A percentile compares a stretch with the other conserved stretches of the same genome.
Evolutionary conservation across 2,329 filamentous ascomycete genomes (phyloP).

Genomic region (Endothia cerciana): DNA sequence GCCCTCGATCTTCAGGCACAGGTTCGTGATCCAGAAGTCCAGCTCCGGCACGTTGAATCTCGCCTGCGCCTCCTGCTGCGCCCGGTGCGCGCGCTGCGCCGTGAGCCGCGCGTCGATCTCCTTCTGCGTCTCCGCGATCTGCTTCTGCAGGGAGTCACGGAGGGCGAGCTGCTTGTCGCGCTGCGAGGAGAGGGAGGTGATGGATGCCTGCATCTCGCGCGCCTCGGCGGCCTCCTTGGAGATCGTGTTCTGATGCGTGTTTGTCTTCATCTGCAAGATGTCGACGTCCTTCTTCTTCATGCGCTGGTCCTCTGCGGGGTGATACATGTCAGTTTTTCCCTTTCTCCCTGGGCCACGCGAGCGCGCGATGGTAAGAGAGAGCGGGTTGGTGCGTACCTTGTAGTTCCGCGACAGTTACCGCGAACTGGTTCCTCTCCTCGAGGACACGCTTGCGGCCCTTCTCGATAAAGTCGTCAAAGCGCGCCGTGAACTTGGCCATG

Average conservation of each 20-base stretch:
- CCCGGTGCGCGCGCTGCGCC: conserved; percentile 73
- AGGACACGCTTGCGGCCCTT: conserved; percentile 85
- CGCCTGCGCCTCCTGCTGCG: conserved; percentile 79
- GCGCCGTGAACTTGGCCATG: conserved; percentile 89
- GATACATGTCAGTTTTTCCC: conserved; percentile 1
- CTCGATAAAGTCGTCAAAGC: conserved; percentile 94
- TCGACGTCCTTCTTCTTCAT: conserved; percentile 89
- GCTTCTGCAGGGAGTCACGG: conserved; percentile 60
- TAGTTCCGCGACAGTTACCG: conserved; percentile 84
- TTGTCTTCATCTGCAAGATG: conserved; percentile 73
- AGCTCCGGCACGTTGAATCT: conserved; percentile 91
- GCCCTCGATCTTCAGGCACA: conserved; percentile 88
- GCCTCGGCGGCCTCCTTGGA: conserved; percentile 77
- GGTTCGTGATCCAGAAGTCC: conserved; percentile 91
- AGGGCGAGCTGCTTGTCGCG: conserved; percentile 62
- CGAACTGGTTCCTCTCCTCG: conserved; percentile 93
- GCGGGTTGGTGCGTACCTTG: conserved; percentile 65
- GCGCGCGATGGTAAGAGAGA: neutral
- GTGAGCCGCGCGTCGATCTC: conserved; percentile 71
- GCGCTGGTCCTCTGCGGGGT: conserved; percentile 76
- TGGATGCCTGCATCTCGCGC: conserved; percentile 71
- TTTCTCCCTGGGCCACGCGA: conserved; percentile 13
- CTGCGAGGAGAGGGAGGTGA: conserved; percentile 61
- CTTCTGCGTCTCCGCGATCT: conserved; percentile 69
- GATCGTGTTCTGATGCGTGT: conserved; percentile 73